Evolutionary conservation across 805 yeast genomes (phyloP).

Genomic region (Nakazawaea anatomiae): DNA sequence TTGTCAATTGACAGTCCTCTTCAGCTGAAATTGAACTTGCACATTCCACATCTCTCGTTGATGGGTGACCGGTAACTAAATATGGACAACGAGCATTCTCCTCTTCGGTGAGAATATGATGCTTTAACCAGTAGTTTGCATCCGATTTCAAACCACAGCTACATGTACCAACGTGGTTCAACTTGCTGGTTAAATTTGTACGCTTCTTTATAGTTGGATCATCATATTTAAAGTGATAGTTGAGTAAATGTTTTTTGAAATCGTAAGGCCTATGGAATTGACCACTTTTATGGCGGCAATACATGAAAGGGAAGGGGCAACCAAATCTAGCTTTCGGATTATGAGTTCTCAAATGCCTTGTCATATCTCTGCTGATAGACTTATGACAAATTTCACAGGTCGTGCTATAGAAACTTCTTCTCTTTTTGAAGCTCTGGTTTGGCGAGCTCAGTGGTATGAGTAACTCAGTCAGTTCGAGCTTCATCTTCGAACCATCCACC

Average conservation of each 20-base stretch:
- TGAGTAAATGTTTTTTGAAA: slow-evolving; percentile 58
- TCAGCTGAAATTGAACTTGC: no score
- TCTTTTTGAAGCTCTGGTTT: neutral
- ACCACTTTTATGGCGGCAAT: slow-evolving; percentile 56
- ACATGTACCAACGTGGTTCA: slow-evolving; percentile 47
- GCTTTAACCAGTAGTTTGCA: slow-evolving; percentile 54
- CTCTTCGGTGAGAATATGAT: slow-evolving; percentile 36
- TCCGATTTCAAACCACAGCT: slow-evolving; percentile 41
- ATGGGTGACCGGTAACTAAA: neutral
- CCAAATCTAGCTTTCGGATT: slow-evolving; percentile 48
- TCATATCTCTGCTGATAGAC: slow-evolving; percentile 51
- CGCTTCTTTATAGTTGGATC: slow-evolving; percentile 34
- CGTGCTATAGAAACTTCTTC: neutral
- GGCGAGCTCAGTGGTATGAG: neutral
- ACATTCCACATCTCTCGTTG: no score
- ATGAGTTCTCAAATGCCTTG: slow-evolving; percentile 60
- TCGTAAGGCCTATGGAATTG: slow-evolving; percentile 65
- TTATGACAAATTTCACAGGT: slow-evolving; percentile 21
- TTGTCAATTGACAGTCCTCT: no score
- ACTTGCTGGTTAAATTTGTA: slow-evolving; percentile 47
- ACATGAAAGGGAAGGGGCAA: slow-evolving; percentile 49
- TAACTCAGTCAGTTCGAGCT: neutral
- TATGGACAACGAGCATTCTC: neutral
- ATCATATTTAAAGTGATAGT: slow-evolving; percentile 53
- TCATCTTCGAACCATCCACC: neutral